These are phyloP conservation scores for Basidiobolus meristosporus DNA, from an alignment of 371 early-diverging fungal species.

Conservation along the genomic window DNA sequence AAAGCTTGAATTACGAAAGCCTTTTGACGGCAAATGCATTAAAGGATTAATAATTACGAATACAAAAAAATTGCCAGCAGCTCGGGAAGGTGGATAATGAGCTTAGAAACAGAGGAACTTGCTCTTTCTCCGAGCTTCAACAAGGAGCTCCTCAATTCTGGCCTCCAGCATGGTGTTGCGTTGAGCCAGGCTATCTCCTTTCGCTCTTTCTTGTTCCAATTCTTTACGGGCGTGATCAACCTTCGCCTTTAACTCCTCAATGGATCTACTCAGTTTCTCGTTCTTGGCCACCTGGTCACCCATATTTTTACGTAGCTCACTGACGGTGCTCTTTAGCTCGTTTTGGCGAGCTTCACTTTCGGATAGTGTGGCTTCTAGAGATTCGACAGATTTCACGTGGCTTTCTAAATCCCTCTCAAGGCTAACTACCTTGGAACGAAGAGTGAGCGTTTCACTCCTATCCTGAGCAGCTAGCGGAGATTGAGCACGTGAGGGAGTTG, in stretches of 20 bases:
- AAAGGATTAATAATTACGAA: too few relatives aligned
- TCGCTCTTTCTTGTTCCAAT: neutral
- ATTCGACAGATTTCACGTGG: neutral
- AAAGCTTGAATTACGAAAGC: too few relatives aligned
- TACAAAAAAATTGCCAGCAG: too few relatives aligned
- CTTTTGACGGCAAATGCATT: too few relatives aligned
- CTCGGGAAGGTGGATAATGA: too few relatives aligned
- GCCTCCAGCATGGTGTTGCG: neutral
- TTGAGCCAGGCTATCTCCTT: neutral
- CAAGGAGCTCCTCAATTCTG: neutral
- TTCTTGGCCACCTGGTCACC: neutral
- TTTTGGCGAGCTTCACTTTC: neutral
- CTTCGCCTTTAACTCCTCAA: neutral
- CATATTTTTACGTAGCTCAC: neutral
- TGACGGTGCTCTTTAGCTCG: neutral
- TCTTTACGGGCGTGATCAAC: neutral
- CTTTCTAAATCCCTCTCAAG: neutral
- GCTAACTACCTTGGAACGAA: neutral
- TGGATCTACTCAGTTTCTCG: neutral
- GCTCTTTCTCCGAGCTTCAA: neutral
- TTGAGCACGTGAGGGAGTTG: neutral
- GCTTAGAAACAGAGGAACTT: constrained; percentile 1
- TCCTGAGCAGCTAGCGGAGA: neutral
- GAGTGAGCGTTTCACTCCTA: neutral
- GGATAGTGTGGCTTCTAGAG: neutral